A percentile compares a stretch with the other conserved stretches of the same genome.
phyloP scores from a whole-genome alignment of 257 asterid species.

The Coffea canephora region DNA sequence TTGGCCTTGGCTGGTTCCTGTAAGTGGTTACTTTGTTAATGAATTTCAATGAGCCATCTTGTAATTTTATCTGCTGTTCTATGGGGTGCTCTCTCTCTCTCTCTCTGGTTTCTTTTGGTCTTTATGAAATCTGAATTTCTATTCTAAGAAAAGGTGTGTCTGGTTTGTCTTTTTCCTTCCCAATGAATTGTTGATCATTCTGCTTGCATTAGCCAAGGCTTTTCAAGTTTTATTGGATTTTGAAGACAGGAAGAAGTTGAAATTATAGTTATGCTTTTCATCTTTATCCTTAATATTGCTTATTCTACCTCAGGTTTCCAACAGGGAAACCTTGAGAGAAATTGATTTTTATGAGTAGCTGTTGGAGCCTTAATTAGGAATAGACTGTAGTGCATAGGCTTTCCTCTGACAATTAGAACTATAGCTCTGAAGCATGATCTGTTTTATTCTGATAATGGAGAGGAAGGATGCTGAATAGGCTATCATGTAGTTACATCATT shows the following conservation, averaged over 20 bases:
- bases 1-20: constrained; percentile 87
- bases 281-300: neutral
- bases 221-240: neutral
- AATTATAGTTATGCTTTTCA: neutral
- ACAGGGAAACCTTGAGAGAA: neutral
- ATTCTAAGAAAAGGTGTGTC: too few species aligned
- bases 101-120: neutral
- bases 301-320: neutral
- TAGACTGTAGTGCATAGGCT: neutral
- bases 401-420: neutral
- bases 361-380: neutral
- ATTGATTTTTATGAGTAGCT: neutral
- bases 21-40: constrained; percentile 27
- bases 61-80: neutral
- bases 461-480: neutral
- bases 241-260: neutral
- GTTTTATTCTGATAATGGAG: neutral
- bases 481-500: neutral
- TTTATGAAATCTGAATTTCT: neutral
- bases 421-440: neutral
- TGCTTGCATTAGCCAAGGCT: neutral
- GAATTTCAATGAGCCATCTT: neutral
- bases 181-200: neutral
- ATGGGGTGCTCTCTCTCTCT: too few species aligned
- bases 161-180: neutral